Base-by-base conservation (phyloP, 768 basidiomycete genomes). In the Filobasidium floriforme region DNA sequence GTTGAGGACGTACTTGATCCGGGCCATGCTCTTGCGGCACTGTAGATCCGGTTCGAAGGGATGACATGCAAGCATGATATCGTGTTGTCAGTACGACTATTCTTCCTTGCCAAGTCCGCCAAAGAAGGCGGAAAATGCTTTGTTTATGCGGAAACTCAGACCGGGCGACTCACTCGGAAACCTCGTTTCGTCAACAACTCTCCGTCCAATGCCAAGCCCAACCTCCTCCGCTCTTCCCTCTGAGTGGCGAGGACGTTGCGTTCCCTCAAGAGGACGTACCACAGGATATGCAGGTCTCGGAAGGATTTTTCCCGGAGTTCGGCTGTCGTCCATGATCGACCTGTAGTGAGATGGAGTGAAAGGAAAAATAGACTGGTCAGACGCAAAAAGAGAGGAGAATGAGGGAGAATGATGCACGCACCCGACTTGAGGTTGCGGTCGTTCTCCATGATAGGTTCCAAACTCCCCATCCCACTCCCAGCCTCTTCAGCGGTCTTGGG, bases 11-110 rank as follows among this genome's bases (percentile, higher is more conserved):
- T 84, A 86, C 78, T 98, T 98, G 78, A 98, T 91, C 22, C 90
- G 86, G n/a, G 90, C 91, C 92, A 96, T 94, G 22, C 90, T 88
- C 82, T 92, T 94, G 24, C 89, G 88, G 79, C 87, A 88, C 92
- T 96, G 69, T 11, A 60, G n/a, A n/a, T n/a, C n/a, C n/a, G n/a
- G n/a, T n/a, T n/a, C n/a, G n/a, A n/a, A 49, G 12, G 22, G 6
- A 60, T n/a, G 22, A 15, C 14, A 59, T 28, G 3, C 26, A 6
- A 18, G 44, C 49, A 41, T 29, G 19, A 7, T 18, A 62, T 5
- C 6, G 24, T 46, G 60, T 37, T 28, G n/a, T n/a, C n/a, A n/a
- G n/a, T n/a, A n/a, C n/a, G n/a, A n/a, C n/a, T n/a, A n/a, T n/a
- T n/a, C n/a, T n/a, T n/a, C n/a, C 54, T 55, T 41, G 32, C 32